A percentile compares a stretch with the other conserved stretches of the same genome.
Conservation (phyloP, 2,329 filamentous ascomycete genomes). For the Diaporthe sp. region DNA sequence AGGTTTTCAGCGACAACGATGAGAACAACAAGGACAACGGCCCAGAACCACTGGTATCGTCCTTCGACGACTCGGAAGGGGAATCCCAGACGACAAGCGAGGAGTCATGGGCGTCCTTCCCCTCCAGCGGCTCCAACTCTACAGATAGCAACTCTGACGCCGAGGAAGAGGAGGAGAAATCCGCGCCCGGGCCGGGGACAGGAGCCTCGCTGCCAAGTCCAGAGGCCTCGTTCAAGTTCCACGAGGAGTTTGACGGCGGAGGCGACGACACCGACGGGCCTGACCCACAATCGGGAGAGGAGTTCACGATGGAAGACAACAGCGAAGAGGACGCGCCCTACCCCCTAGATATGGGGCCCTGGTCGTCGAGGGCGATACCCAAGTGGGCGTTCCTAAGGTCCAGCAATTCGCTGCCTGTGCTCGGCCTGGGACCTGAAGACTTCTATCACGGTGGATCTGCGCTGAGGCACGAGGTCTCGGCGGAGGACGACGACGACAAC, state of each 20-base stretch:
- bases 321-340: background rate
- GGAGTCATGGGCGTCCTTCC: slow-evolving; percentile 12
- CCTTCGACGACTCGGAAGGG: slow-evolving; percentile 13
- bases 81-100: slow-evolving; percentile 13
- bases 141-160: slow-evolving; percentile 6
- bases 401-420: slow-evolving; percentile 35
- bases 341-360: background rate
- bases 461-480: slow-evolving; percentile 18
- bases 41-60: background rate
- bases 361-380: slow-evolving; percentile 28
- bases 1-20: background rate
- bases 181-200: background rate
- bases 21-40: background rate
- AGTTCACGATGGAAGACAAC: background rate
- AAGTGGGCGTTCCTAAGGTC: slow-evolving; percentile 33
- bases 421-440: slow-evolving; percentile 23
- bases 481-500: background rate
- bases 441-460: slow-evolving; percentile 32
- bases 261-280: background rate
- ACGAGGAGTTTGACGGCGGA: slow-evolving; percentile 20
- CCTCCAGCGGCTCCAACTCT: background rate
- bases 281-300: background rate
- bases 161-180: background rate
- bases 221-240: slow-evolving; percentile 9
- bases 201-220: background rate